Conservation (phyloP, 1,139 yeast genomes). For the Yamadazyma spencermartinsiae region DNA sequence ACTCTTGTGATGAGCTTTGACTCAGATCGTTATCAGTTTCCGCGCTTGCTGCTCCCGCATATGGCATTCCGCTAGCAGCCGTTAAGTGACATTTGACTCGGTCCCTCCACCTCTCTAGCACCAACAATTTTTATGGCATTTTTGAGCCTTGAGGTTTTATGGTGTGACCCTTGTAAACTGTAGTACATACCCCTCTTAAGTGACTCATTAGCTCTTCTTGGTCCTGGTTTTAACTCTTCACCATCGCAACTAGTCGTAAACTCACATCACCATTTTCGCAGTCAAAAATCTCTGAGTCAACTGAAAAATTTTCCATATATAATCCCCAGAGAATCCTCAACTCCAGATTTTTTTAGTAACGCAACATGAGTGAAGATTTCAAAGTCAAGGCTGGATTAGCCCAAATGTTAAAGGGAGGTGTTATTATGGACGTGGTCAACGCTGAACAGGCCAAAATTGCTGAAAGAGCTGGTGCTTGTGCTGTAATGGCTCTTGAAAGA, state of each 20-base stretch:
- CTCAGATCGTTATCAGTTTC: background rate
- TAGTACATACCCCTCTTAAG: no score
- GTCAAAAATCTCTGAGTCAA: background rate
- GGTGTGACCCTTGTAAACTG: background rate
- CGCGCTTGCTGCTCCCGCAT: background rate
- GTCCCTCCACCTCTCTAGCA: no score
- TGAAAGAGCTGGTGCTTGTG: slow-evolving; percentile 85
- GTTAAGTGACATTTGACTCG: background rate
- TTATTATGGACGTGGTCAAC: slow-evolving; percentile 55
- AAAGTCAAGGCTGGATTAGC: slow-evolving; percentile 80
- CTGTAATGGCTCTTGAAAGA: slow-evolving; percentile 86
- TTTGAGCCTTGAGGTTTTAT: no score
- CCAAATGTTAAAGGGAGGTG: slow-evolving; percentile 80
- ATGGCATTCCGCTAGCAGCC: background rate
- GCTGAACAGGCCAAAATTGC: slow-evolving; percentile 61
- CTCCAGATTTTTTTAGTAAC: background rate
- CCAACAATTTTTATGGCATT: no score
- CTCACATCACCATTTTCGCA: background rate
- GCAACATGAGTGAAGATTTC: slow-evolving; percentile 47
- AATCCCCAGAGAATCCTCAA: background rate
- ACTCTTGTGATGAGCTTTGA: background rate
- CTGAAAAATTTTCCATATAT: background rate
- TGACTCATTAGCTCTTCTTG: no score
- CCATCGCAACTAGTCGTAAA: background rate
- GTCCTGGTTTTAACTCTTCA: no score